These are phyloP conservation scores for Salix udensis DNA, from an alignment of 345 rosid genomes.

Conservation along the genomic window DNA sequence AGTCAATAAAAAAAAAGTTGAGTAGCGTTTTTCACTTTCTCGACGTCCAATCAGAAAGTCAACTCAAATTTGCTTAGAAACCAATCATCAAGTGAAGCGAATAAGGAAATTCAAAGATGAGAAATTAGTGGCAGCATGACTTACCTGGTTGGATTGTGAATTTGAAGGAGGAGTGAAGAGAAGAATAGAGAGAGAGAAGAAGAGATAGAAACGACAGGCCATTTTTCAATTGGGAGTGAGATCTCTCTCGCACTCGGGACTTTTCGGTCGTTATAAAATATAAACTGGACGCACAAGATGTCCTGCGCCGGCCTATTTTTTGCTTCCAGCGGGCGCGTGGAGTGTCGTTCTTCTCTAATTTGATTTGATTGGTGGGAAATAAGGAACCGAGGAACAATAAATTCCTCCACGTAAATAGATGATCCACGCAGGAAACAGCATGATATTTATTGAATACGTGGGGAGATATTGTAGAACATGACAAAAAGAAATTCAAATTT, in stretches of 20 bases:
- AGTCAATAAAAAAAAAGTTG: not conserved
- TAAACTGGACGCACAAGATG: not conserved
- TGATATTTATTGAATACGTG: not conserved
- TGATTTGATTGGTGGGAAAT: not conserved
- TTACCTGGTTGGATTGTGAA: conserved; percentile 1
- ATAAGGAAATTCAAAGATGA: too few relatives aligned
- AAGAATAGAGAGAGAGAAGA: not conserved
- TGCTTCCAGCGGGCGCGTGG: not conserved
- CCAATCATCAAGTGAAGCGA: not conserved
- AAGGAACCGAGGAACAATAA: not conserved
- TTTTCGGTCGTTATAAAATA: not conserved
- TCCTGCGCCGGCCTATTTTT: not conserved
- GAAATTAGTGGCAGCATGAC: not conserved
- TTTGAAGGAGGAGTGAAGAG: not conserved
- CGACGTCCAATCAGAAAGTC: not conserved
- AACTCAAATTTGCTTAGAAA: not conserved
- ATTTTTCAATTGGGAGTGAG: not conserved
- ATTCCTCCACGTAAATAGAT: not conserved
- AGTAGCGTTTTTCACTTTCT: not conserved
- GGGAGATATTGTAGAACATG: not conserved
- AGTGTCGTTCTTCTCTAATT: not conserved
- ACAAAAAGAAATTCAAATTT: not conserved
- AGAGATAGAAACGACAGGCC: not conserved
- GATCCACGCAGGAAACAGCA: not conserved
- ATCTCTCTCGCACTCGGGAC: not conserved